Percentiles rank a stretch among this genome's conserved stretches.
Evolutionary conservation across 345 rosid genomes (phyloP).

Genomic region (Lumnitzera littorea): DNA sequence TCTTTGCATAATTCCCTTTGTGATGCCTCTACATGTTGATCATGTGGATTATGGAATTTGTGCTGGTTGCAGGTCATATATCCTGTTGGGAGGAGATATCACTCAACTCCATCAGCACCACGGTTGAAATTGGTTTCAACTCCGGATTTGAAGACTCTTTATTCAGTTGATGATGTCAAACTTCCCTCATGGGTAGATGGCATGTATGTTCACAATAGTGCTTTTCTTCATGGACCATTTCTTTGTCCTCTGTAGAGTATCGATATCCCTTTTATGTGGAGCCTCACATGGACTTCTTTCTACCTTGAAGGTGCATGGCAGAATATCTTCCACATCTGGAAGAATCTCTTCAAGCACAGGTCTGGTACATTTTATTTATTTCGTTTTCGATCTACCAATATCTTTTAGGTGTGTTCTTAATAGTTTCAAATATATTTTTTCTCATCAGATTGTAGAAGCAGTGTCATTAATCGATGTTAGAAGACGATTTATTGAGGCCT

Average conservation of each 20-base stretch:
- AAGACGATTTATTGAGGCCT: constrained; percentile 73
- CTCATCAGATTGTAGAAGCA: constrained; percentile 62
- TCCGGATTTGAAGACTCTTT: constrained; percentile 54
- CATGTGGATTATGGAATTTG: constrained; percentile 8
- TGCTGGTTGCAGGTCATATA: constrained; percentile 57
- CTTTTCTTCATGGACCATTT: constrained; percentile 11
- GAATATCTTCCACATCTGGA: constrained; percentile 98
- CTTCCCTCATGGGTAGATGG: constrained; percentile 91
- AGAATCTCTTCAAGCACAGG: constrained; percentile 79
- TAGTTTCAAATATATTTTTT: neutral
- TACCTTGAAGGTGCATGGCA: constrained; percentile 80
- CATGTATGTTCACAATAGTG: constrained; percentile 45
- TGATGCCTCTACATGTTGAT: neutral
- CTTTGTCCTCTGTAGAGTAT: neutral
- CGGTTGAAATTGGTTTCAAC: constrained; percentile 73
- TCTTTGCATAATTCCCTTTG: neutral
- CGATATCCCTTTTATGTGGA: constrained; percentile 13
- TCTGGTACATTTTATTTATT: constrained; percentile 16
- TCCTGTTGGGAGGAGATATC: constrained; percentile 70
- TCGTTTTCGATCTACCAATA: constrained; percentile 1
- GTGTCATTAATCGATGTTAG: constrained; percentile 54
- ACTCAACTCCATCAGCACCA: constrained; percentile 66
- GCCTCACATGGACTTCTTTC: constrained; percentile 7
- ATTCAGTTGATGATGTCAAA: constrained; percentile 81
- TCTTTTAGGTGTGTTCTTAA: neutral